phyloP scores from a whole-genome alignment of 768 basidiomycete genomes.

The Lactifluus piperatus region DNA sequence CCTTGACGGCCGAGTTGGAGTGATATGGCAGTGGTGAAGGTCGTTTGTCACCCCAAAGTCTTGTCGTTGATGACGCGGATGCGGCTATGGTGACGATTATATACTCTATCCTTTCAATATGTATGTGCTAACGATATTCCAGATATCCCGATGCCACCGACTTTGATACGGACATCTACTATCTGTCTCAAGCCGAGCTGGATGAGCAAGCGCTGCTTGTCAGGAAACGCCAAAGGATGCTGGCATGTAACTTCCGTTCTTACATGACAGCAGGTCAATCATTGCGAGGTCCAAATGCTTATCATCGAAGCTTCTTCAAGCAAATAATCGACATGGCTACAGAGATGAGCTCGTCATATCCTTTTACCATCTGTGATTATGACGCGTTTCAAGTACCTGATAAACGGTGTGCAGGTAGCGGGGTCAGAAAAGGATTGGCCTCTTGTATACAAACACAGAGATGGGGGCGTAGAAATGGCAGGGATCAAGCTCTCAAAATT shows the following conservation, averaged over 20 bases:
- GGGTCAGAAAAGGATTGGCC: neutral
- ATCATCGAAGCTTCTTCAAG: too few relatives aligned
- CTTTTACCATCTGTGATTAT: neutral
- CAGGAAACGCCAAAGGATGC: too few relatives aligned
- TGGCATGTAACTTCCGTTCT: too few relatives aligned
- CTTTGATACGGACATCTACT: neutral
- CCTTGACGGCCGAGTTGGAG: neutral
- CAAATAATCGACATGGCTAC: neutral
- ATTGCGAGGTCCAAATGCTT: too few relatives aligned
- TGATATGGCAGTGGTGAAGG: too few relatives aligned
- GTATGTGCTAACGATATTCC: neutral
- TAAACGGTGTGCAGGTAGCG: neutral
- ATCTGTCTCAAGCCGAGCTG: neutral
- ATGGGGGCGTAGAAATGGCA: neutral
- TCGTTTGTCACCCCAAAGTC: too few relatives aligned
- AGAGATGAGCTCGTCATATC: neutral
- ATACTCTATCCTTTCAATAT: too few relatives aligned
- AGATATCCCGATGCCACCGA: neutral
- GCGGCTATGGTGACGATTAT: neutral
- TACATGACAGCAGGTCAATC: too few relatives aligned
- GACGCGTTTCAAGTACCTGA: neutral
- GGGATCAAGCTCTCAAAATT: neutral
- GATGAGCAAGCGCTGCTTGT: too few relatives aligned
- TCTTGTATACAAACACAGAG: neutral
- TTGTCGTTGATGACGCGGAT: too few relatives aligned